phyloP scores from a whole-genome alignment of 768 basidiomycete genomes.

The Naganishia vishniacii region DNA sequence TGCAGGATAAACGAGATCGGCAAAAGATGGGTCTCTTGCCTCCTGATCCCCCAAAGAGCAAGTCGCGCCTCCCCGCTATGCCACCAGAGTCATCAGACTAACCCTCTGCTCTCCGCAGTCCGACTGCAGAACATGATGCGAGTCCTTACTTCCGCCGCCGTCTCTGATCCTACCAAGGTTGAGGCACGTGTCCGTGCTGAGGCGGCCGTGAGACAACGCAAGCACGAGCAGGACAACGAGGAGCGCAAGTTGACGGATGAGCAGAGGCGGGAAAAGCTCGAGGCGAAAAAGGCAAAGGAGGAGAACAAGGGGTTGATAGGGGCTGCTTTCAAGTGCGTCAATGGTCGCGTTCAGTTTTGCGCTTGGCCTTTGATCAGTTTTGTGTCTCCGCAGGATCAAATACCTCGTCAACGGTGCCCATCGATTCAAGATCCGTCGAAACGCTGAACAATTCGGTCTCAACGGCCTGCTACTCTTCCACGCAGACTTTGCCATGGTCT shows the following conservation, averaged over 20 bases:
- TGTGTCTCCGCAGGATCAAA: constrained; percentile 61
- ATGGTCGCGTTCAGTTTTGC: not conserved
- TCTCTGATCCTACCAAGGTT: constrained; percentile 94
- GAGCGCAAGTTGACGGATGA: constrained; percentile 89
- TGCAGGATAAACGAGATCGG: constrained; percentile 90
- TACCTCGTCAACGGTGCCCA: constrained; percentile 85
- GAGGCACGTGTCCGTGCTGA: constrained; percentile 92
- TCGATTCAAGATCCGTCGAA: constrained; percentile 92
- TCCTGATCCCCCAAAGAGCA: constrained; percentile 90
- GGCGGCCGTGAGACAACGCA: constrained; percentile 79
- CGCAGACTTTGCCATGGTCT: constrained; percentile 79
- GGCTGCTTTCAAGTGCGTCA: constrained; percentile 81
- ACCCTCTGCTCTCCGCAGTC: constrained; percentile 54
- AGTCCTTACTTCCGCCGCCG: constrained; percentile 89
- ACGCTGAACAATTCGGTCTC: constrained; percentile 83
- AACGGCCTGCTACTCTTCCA: constrained; percentile 88
- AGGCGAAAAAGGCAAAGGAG: constrained; percentile 76
- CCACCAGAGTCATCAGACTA: too few species aligned
- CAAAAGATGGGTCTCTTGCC: constrained; percentile 93
- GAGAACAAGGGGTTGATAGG: constrained; percentile 78
- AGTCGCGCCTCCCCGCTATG: constrained; percentile 27
- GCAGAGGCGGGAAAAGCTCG: constrained; percentile 76
- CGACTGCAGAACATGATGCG: constrained; percentile 94
- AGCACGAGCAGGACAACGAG: constrained; percentile 87
- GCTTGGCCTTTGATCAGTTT: not conserved